These are phyloP conservation scores for Didymella exigua DNA, from an alignment of 2,329 filamentous ascomycete species.

Conservation along the genomic window DNA sequence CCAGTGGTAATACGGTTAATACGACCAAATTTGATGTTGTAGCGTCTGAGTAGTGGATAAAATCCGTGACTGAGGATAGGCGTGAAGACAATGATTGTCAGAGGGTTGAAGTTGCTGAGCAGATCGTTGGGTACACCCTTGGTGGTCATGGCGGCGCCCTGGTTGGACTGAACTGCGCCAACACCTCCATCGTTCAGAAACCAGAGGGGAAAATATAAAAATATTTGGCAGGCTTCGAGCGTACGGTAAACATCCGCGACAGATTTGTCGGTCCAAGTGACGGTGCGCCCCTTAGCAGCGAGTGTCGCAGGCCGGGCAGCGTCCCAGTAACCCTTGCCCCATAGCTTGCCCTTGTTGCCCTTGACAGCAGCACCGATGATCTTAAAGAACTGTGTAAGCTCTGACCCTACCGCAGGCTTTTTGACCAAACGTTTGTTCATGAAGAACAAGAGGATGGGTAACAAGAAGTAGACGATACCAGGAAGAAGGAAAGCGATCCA, in stretches of 20 bases:
- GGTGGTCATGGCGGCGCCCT: constrained; percentile 39
- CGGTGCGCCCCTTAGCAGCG: constrained; percentile 24
- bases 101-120: constrained; percentile 17
- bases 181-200: constrained; percentile 54
- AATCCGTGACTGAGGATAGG: constrained; percentile 57
- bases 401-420: constrained; percentile 41
- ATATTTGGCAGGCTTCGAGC: constrained; percentile 38
- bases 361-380: constrained; percentile 44
- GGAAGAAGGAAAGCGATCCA: constrained; percentile 50
- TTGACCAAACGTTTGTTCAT: constrained; percentile 46
- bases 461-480: constrained; percentile 37
- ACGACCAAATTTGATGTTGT: constrained; percentile 55
- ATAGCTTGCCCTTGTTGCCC: constrained; percentile 43
- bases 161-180: constrained; percentile 56
- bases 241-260: constrained; percentile 18
- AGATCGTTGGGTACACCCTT: constrained; percentile 18
- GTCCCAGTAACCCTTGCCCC: constrained; percentile 43
- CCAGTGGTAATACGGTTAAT: constrained; percentile 60
- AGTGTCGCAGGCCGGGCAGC: constrained; percentile 40
- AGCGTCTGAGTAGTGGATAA: constrained; percentile 53
- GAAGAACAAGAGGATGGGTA: constrained; percentile 30
- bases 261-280: constrained; percentile 30
- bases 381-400: constrained; percentile 41
- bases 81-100: constrained; percentile 29
- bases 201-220: constrained; percentile 45